Percentiles rank a stretch among this genome's conserved stretches.
Conservation (phyloP, 192 early-diverging fungal species). For the Coemansia sp. region DNA sequence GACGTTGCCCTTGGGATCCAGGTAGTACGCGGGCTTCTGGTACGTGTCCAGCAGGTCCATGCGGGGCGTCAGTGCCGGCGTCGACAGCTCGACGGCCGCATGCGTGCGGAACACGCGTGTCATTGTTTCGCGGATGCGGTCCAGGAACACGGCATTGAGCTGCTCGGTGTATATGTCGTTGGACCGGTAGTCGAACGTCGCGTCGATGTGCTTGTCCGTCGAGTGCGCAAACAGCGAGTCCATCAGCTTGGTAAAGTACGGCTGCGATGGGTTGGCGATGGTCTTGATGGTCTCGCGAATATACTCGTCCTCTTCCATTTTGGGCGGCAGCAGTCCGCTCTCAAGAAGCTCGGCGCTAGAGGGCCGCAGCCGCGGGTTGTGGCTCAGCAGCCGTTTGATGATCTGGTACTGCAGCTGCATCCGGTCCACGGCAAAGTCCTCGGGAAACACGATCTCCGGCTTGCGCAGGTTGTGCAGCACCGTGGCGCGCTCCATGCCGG, state of each 20-base stretch:
- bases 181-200: constrained; percentile 82
- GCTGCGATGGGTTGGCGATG: constrained; percentile 85
- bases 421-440: constrained; percentile 65
- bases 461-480: constrained; percentile 65
- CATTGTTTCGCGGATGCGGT: constrained; percentile 69
- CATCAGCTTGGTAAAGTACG: constrained; percentile 81
- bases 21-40: constrained; percentile 70
- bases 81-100: constrained; percentile 77
- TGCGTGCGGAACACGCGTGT: constrained; percentile 79
- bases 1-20: constrained; percentile 80
- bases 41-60: constrained; percentile 58
- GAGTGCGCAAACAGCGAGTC: constrained; percentile 75
- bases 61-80: constrained; percentile 83
- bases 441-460: constrained; percentile 41
- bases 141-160: constrained; percentile 68
- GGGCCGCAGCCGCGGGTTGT: constrained; percentile 74
- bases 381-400: constrained; percentile 70
- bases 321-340: constrained; percentile 77
- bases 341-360: constrained; percentile 80
- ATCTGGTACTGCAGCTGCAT: constrained; percentile 69
- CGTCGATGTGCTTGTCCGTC: constrained; percentile 82
- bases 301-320: constrained; percentile 88
- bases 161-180: constrained; percentile 54
- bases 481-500: constrained; percentile 83
- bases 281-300: constrained; percentile 86